Evolutionary conservation across 1,284 basidiomycete species (phyloP).

Genomic region (Puccinia hordei): DNA sequence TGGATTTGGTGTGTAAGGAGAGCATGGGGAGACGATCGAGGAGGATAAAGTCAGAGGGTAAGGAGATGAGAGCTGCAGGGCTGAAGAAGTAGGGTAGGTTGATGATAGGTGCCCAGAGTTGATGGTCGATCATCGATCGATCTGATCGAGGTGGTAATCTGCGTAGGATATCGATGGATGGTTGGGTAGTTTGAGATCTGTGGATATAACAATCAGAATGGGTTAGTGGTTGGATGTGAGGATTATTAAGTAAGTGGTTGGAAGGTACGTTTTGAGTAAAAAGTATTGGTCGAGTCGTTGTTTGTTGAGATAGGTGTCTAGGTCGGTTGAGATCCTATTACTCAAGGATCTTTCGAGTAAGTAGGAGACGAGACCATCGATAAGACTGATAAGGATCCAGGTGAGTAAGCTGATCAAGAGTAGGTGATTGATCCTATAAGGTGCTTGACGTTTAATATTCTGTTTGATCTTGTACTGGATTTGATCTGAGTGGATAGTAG

Average conservation of each 20-base stretch:
- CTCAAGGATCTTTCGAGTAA: neutral
- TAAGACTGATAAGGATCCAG: neutral
- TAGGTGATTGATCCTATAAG: neutral
- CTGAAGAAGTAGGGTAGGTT: conserved; percentile 20
- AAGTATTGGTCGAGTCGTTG: neutral
- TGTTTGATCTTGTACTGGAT: neutral
- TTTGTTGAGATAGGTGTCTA: neutral
- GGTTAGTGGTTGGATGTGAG: neutral
- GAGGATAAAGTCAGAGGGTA: conserved; percentile 15
- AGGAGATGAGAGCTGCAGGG: neutral
- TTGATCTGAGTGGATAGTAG: too few relatives aligned
- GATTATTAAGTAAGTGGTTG: too few relatives aligned
- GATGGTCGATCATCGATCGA: conserved; percentile 8
- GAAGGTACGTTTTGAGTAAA: neutral
- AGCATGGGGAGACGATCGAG: conserved; percentile 8
- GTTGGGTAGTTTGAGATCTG: neutral
- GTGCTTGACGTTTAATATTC: neutral
- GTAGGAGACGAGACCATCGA: neutral
- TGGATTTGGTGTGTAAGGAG: neutral
- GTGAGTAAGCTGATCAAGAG: conserved; percentile 2
- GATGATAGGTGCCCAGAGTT: neutral
- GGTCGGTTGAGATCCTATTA: neutral
- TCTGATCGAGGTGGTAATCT: neutral
- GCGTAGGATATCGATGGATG: neutral
- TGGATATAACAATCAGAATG: neutral